These are phyloP conservation scores for Aspergillus chevalieri DNA, from an alignment of 2,329 filamentous ascomycete genomes.

Conservation along the genomic window DNA sequence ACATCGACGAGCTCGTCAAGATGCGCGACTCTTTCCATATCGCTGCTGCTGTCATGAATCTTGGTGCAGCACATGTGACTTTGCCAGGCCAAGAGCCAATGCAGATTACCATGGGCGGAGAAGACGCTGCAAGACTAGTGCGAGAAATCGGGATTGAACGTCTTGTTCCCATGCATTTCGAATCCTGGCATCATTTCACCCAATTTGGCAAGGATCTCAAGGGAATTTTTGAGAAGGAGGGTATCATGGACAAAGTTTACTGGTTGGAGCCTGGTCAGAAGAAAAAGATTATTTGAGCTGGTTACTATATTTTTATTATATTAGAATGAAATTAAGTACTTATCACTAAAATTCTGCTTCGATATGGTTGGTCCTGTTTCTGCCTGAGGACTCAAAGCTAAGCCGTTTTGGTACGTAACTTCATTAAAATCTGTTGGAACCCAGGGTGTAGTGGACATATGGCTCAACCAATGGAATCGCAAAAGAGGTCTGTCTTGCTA, in stretches of 20 bases:
- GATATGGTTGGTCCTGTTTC: too few species aligned
- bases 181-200: conserved; percentile 43
- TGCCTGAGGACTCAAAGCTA: neutral
- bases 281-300: conserved; percentile 1
- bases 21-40: conserved; percentile 32
- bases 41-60: conserved; percentile 33
- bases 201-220: conserved; percentile 28
- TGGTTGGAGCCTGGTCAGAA: conserved; percentile 30
- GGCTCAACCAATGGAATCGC: too few species aligned
- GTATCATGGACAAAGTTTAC: conserved; percentile 27
- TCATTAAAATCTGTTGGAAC: too few species aligned
- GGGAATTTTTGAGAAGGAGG: conserved; percentile 28
- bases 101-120: conserved; percentile 43
- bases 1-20: conserved; percentile 32
- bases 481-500: too few species aligned
- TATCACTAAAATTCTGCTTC: too few species aligned
- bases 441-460: too few species aligned
- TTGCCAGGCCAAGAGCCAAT: conserved; percentile 18
- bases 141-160: conserved; percentile 36
- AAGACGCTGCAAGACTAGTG: conserved; percentile 35
- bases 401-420: neutral
- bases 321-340: neutral
- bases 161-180: conserved; percentile 45
- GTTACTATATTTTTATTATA: neutral
- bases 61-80: conserved; percentile 27